phyloP scores from a whole-genome alignment of 2,329 filamentous ascomycete species.

The Hymenoscyphus fraxineus region DNA sequence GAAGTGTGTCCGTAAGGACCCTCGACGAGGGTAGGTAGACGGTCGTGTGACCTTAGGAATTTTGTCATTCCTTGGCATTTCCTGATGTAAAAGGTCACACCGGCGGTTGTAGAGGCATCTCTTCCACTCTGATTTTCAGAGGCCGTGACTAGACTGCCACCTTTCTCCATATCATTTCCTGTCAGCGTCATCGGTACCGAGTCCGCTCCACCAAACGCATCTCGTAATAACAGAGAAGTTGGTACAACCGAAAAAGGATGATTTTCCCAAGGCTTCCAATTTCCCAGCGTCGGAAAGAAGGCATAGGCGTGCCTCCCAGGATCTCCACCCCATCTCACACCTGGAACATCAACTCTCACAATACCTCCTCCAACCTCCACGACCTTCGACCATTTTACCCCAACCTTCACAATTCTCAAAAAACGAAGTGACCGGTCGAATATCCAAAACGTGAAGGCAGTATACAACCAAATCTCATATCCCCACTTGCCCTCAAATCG shows the following conservation, averaged over 20 bases:
- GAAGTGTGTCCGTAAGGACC: conserved; percentile 38
- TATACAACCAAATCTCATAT: conserved; percentile 46
- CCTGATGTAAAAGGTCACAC: conserved; percentile 34
- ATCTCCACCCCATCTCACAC: conserved; percentile 35
- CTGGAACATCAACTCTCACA: conserved; percentile 42
- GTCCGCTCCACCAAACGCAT: conserved; percentile 37
- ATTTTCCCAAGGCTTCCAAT: conserved; percentile 14
- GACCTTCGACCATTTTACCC: conserved; percentile 38
- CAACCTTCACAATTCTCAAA: conserved; percentile 37
- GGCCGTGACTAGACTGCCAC: not conserved
- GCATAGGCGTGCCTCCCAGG: conserved; percentile 42
- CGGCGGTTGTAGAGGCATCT: not conserved
- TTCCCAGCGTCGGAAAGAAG: conserved; percentile 46
- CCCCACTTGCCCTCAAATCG: conserved; percentile 40
- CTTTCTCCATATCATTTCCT: conserved; percentile 41
- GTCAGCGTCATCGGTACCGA: conserved; percentile 37
- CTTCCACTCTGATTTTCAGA: not conserved
- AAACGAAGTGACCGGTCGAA: conserved; percentile 45
- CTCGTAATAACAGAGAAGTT: conserved; percentile 19
- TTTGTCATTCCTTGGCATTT: conserved; percentile 38
- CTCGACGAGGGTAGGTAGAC: conserved; percentile 39
- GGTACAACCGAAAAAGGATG: conserved; percentile 49
- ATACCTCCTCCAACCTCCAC: conserved; percentile 35
- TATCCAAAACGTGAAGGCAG: conserved; percentile 41
- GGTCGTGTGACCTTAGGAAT: conserved; percentile 25